Conservation (phyloP, 2,329 filamentous ascomycete species). For the Fusarium sororula region DNA sequence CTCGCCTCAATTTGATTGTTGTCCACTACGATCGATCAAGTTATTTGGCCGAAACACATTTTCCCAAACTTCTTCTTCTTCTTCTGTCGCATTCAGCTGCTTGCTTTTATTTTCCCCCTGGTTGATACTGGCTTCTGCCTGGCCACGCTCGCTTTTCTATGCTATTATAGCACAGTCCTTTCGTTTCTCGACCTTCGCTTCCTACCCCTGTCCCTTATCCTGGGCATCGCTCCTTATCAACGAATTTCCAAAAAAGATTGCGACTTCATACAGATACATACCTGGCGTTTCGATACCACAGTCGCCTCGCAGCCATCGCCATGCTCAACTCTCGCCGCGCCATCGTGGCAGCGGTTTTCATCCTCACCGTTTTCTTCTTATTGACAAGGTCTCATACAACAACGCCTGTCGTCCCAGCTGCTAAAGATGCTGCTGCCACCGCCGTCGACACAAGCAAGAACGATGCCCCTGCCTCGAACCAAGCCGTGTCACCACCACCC, state of each 20-base stretch:
- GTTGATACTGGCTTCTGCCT: slow-evolving; percentile 17
- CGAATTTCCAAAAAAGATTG: slow-evolving; percentile 27
- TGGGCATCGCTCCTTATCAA: slow-evolving; percentile 32
- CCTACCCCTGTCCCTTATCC: slow-evolving; percentile 28
- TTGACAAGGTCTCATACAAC: slow-evolving; percentile 68
- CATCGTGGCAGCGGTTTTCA: slow-evolving; percentile 73
- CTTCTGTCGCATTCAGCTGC: slow-evolving; percentile 22
- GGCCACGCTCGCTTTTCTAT: slow-evolving; percentile 33
- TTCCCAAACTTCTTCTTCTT: slow-evolving; percentile 3
- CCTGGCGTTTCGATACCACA: slow-evolving; percentile 18
- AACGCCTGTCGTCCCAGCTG: slow-evolving; percentile 25
- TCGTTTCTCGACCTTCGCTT: slow-evolving; percentile 28
- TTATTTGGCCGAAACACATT: slow-evolving; percentile 18
- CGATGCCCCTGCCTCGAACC: slow-evolving; percentile 35
- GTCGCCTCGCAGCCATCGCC: slow-evolving; percentile 49
- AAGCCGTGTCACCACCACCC: slow-evolving; percentile 24
- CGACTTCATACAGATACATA: slow-evolving; percentile 10
- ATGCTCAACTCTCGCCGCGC: slow-evolving; percentile 86
- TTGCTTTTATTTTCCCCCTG: slow-evolving; percentile 17
- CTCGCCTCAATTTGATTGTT: slow-evolving; percentile 18
- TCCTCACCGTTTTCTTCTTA: slow-evolving; percentile 76
- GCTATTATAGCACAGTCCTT: slow-evolving; percentile 30
- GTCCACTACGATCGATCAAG: slow-evolving; percentile 21
- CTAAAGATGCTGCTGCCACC: slow-evolving; percentile 26
- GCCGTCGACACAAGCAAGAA: slow-evolving; percentile 27